Evolutionary conservation across 1,284 basidiomycete species (phyloP).

Genomic region (Irpex rosettiformis): DNA sequence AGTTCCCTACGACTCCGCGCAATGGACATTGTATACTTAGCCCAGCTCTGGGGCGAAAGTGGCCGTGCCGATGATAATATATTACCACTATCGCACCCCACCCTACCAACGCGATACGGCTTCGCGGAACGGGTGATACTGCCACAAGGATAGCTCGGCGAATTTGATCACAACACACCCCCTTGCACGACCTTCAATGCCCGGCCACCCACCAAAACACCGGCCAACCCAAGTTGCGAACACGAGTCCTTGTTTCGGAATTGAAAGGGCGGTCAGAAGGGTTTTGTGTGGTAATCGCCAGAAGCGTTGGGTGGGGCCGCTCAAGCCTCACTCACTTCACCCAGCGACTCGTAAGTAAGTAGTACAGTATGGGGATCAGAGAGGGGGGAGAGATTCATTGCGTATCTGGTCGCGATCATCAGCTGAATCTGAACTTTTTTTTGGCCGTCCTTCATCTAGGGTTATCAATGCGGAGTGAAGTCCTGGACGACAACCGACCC

Average conservation of each 20-base stretch:
- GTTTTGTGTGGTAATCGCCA: no score
- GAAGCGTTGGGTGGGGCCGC: no score
- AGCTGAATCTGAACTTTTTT: no score
- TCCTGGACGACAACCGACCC: not conserved
- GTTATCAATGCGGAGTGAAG: not conserved
- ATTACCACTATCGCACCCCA: not conserved
- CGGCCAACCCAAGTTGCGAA: no score
- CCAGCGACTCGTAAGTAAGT: no score
- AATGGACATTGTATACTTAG: not conserved
- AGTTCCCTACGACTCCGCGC: no score
- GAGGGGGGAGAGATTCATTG: no score
- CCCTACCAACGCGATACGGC: not conserved
- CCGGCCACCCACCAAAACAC: not conserved
- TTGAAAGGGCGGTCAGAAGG: no score
- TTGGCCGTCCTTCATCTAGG: not conserved
- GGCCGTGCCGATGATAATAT: not conserved
- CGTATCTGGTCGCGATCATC: no score
- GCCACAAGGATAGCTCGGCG: not conserved
- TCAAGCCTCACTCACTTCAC: no score
- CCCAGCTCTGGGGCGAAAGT: not conserved
- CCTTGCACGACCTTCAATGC: not conserved
- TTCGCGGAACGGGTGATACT: not conserved
- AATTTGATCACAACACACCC: not conserved
- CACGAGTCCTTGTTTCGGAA: no score
- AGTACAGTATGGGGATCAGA: no score